Conservation (phyloP, 192 early-diverging fungal species). For the Chytriomyces hyalinus region DNA sequence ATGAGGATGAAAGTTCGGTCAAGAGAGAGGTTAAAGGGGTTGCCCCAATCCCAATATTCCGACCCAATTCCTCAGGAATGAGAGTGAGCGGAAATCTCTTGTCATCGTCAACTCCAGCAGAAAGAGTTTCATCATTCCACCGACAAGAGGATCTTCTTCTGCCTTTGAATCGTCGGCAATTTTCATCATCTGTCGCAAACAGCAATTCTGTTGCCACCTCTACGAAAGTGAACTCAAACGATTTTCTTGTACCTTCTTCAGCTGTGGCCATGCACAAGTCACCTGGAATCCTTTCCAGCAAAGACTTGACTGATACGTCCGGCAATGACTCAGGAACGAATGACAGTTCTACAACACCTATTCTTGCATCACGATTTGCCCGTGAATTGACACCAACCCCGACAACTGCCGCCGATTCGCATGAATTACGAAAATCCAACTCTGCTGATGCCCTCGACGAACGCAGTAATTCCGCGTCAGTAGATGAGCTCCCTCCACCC, state of each 20-base stretch:
- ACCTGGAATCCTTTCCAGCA: too few species aligned
- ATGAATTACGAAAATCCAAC: too few species aligned
- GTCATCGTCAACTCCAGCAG: too few species aligned
- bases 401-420: too few species aligned
- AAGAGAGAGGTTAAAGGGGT: neutral
- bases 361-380: conserved; percentile 3
- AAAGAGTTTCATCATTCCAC: neutral
- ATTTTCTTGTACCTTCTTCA: too few species aligned
- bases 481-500: neutral
- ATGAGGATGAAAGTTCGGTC: conserved; percentile 51
- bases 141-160: neutral
- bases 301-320: too few species aligned
- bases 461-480: neutral
- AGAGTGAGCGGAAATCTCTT: neutral
- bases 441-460: neutral
- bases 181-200: conserved; percentile 31
- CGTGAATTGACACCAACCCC: neutral
- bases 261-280: too few species aligned
- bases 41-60: conserved; percentile 19
- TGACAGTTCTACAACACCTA: neutral
- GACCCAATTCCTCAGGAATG: neutral
- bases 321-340: neutral
- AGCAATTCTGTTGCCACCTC: neutral
- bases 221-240: too few species aligned
- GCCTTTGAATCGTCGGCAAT: conserved; percentile 25